Percentiles rank a stretch among this genome's conserved stretches.
Conservation (phyloP, 805 yeast genomes). For the Hanseniaspora meyeri region DNA sequence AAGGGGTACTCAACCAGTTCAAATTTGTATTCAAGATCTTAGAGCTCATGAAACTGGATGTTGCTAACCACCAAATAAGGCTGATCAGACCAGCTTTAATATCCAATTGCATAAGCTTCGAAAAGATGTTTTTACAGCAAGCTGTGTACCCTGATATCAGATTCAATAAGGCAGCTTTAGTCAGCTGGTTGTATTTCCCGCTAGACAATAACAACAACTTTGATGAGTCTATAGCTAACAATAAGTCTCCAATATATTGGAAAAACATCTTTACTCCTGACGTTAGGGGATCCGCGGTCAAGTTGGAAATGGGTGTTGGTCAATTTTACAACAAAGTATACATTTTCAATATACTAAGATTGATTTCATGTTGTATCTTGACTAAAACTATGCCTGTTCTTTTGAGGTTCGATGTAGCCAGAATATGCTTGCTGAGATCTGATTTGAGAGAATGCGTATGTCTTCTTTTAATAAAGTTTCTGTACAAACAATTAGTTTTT, state of each 20-base stretch:
- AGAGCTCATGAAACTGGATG: slow-evolving; percentile 90
- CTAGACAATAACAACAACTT: slow-evolving; percentile 23
- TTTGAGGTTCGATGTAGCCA: slow-evolving; percentile 69
- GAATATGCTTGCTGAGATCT: slow-evolving; percentile 65
- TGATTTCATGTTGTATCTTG: slow-evolving; percentile 69
- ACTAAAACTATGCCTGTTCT: slow-evolving; percentile 73
- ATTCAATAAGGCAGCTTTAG: slow-evolving; percentile 49
- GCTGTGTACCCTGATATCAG: slow-evolving; percentile 3
- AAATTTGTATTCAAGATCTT: slow-evolving; percentile 67
- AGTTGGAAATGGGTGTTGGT: not conserved
- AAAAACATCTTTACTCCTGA: slow-evolving; percentile 8
- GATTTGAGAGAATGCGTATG: slow-evolving; percentile 79
- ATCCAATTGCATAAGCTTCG: slow-evolving; percentile 80
- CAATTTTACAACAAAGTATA: slow-evolving; percentile 31
- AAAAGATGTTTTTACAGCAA: slow-evolving; percentile 48
- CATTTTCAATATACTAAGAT: slow-evolving; percentile 44
- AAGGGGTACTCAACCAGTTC: slow-evolving; percentile 48
- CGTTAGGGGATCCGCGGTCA: slow-evolving; percentile 15
- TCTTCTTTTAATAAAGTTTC: slow-evolving; percentile 55
- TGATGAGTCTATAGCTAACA: slow-evolving; percentile 6
- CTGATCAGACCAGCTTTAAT: slow-evolving; percentile 71
- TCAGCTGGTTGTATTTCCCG: slow-evolving; percentile 48
- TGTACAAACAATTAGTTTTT: slow-evolving; percentile 56
- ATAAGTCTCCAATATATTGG: slow-evolving; percentile 11
- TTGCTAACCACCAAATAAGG: slow-evolving; percentile 87